Evolutionary conservation across 2,329 filamentous ascomycete genomes (phyloP), one percentile per base, ranked within the genome.

Genomic region (Rhytidhysteron rufulum): DNA sequence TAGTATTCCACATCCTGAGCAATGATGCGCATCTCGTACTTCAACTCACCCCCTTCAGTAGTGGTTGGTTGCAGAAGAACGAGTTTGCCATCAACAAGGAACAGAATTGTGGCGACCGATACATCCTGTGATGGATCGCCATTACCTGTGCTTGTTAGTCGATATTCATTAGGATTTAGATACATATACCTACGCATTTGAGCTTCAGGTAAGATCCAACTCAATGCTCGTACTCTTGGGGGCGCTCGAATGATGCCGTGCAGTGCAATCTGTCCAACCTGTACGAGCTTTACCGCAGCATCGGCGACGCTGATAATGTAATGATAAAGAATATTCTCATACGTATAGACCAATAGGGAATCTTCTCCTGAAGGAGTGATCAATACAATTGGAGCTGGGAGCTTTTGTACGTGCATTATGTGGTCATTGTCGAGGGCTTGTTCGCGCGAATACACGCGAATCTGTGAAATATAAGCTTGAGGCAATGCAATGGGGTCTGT

Each of bases 1-100:
- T 95, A 96, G 56, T 93, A 97, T 63, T 98, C 93, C 30, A 97
- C 89, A 55, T 95, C 94, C 55, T 96, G 88, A 10, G 90, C 89
- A 58, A 98, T 85, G 43, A 97, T 85, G 8, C 90, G 85, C 93
- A 98, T 98, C 59, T 97, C 91, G 59, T 98, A 98, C 69, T 96
- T 97, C 37, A 96, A 75, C 52, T 89, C 85, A 4, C 87, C 86
- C 31, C 85, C 80, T 35, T 87, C 86, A 37, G 86, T 90, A 4
- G 88, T 73, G 1, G 88, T 90, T 2, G 93, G 91, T 49, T 94
- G 88, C 35, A 98, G 75, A 27, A 97, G 71, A 9, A 97, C 93
- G 16, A 98, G 79, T 63, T 98, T 98, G 21, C 91, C 93, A 59
- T 98, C 93, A 2, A 98, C 90, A n/a, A 98, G 75, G 57, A 98